Evolutionary conservation across 164 flowering plant species (phyloP), one percentile per base, ranked within the genome.

Genomic region (Hamamelis virginiana): DNA sequence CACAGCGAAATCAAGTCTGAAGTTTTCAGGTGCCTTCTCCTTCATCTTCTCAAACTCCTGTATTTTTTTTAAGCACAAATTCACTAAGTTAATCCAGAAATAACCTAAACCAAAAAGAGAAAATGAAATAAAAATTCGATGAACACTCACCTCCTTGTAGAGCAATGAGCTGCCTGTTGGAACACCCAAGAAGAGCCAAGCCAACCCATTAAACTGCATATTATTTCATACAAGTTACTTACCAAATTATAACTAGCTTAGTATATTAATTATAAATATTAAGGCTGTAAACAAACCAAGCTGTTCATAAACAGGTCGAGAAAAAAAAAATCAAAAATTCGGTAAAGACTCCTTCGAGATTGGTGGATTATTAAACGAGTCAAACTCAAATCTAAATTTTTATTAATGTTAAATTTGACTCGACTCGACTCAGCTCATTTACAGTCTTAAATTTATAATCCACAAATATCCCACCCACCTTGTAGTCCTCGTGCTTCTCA

Each of bases 101-200:
- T 1, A 4, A 3, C 5, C 21, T 14, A 15, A 21, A 3, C 12
- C 15, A 22, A 55, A 4, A 18, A 6, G 6, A 19, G n/a, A n/a
- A 51, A 51, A 15, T 51, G 55, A 51, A 5, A 51, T 6, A 51
- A 18, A 1, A 44, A 55, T 19, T 21, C 9, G 16, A 27, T 53
- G 9, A 25, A 18, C 41, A 38, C 75, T 83, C 59, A 91, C 99
- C 86, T 92, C 99, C 80, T 90, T 87, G 85, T 95, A 95, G 15
- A 95, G 89, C 74, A 95, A 76, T n/a, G 99, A 95, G 80, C 99
- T 92, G 64, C 98, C 83, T 43, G 99, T 95, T 8, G 99, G 97
- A 55, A 92, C 99, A 74, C 98, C 99, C 87, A 95, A 81, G 91
- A 95, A 95, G 57, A 95, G 97, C 97, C 99, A 95, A 12, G 93